Conservation (phyloP, 345 rosid species). For the Arabis hirsuta region DNA sequence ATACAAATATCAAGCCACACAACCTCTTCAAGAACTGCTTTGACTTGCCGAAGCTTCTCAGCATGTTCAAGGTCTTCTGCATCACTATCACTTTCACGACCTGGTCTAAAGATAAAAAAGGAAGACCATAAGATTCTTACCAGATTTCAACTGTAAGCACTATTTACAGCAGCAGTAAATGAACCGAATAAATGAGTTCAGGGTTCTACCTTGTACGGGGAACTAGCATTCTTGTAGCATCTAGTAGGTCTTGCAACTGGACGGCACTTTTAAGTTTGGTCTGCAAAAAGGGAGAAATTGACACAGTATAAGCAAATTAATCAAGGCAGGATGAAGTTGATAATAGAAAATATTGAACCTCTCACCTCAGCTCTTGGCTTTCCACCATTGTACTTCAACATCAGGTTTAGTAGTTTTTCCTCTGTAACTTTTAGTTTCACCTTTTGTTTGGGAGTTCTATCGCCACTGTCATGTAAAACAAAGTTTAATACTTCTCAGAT, state of each 20-base stretch:
- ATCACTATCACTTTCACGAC: constrained; percentile 98
- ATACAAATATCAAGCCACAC: constrained; percentile 13
- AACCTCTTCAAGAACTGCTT: constrained; percentile 99
- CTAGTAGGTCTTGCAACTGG: constrained; percentile 96
- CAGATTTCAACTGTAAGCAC: constrained; percentile 9
- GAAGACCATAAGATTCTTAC: constrained; percentile 21
- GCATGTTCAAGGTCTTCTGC: constrained; percentile 99
- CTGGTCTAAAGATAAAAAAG: constrained; percentile 50
- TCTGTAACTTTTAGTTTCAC: constrained; percentile 98
- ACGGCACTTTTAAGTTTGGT: constrained; percentile 98
- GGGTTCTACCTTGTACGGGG: constrained; percentile 86
- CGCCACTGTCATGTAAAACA: constrained; percentile 67
- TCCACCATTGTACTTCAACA: constrained; percentile 98
- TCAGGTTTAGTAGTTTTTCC: constrained; percentile 90
- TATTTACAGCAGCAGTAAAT: neutral
- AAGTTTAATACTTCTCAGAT: constrained; percentile 14
- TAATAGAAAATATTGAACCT: constrained; percentile 25
- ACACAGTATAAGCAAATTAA: constrained; percentile 14
- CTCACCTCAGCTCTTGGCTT: constrained; percentile 91
- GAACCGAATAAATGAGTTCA: neutral
- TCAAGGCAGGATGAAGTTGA: constrained; percentile 18
- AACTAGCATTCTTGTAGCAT: constrained; percentile 95
- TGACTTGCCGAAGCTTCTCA: constrained; percentile 99
- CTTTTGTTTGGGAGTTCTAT: constrained; percentile 99
- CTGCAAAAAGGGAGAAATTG: constrained; percentile 51